Conservation (phyloP, 176 grass and related monocot species). For the Musa schizocarpa region DNA sequence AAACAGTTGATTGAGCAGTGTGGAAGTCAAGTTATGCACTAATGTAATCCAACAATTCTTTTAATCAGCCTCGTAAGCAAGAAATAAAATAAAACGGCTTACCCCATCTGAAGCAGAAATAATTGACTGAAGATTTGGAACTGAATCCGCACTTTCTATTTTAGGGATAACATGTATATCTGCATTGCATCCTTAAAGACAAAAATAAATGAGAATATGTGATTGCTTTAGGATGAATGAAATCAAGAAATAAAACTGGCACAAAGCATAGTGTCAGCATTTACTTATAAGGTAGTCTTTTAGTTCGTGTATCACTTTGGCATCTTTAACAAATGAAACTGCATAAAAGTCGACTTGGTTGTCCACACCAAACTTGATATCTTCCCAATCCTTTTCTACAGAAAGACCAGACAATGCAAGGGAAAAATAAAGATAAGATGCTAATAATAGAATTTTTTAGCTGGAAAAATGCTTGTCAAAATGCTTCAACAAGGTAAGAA, state of each 20-base stretch:
- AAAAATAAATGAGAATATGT: conserved; percentile 12
- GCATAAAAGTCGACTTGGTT: conserved; percentile 96
- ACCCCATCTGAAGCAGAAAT: conserved; percentile 99
- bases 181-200: conserved; percentile 59
- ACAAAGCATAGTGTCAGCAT: conserved; percentile 8
- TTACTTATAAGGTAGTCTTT: conserved; percentile 91
- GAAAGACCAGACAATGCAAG: conserved; percentile 5
- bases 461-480: background rate
- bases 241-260: conserved; percentile 1
- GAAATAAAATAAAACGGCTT: conserved; percentile 5
- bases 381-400: conserved; percentile 98
- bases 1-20: background rate
- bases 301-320: conserved; percentile 84
- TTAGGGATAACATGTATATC: conserved; percentile 92
- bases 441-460: background rate
- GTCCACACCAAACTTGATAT: conserved; percentile 93
- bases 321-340: conserved; percentile 97
- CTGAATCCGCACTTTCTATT: conserved; percentile 98
- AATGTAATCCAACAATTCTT: no score
- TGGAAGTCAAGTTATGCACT: background rate
- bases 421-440: background rate
- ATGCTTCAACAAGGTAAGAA: background rate
- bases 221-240: background rate
- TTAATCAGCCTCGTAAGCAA: no score
- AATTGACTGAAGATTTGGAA: conserved; percentile 92